Conservation (phyloP, 768 basidiomycete species). For the Agrocybe praecox region DNA sequence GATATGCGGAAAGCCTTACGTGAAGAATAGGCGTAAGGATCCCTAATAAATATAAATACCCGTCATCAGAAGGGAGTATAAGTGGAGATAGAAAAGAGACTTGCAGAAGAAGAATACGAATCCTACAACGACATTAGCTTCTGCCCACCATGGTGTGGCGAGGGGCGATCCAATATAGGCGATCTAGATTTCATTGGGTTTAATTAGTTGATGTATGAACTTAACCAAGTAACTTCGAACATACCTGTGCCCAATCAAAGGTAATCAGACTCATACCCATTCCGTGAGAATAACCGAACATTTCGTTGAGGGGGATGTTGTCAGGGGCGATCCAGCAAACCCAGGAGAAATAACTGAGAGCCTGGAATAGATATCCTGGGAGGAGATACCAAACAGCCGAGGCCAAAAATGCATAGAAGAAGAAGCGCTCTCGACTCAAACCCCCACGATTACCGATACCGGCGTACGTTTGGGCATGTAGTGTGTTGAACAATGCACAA, state of each 20-base stretch:
- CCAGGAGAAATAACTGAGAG: conserved; percentile 62
- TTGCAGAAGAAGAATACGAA: conserved; percentile 71
- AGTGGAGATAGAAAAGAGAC: conserved; percentile 6
- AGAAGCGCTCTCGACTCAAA: conserved; percentile 69
- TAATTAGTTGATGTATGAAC: neutral
- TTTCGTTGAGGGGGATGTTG: conserved; percentile 68
- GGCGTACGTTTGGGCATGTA: conserved; percentile 65
- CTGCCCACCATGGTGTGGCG: conserved; percentile 83
- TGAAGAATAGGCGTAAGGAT: conserved; percentile 64
- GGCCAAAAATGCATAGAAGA: conserved; percentile 61
- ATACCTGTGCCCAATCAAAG: conserved; percentile 77
- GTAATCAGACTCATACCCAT: conserved; percentile 76
- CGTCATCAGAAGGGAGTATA: neutral
- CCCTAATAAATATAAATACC: conserved; percentile 19
- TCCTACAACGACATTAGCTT: conserved; percentile 65
- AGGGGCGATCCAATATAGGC: conserved; percentile 73
- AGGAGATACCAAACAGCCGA: conserved; percentile 68
- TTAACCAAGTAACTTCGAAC: neutral
- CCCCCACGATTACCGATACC: conserved; percentile 61
- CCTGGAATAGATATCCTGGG: conserved; percentile 76
- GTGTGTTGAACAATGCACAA: conserved; percentile 73
- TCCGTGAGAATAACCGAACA: conserved; percentile 68
- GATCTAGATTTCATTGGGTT: conserved; percentile 28
- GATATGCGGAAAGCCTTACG: conserved; percentile 25
- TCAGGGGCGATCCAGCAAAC: conserved; percentile 70